Evolutionary conservation across 2,329 filamentous ascomycete species (phyloP), one percentile per base, ranked within the genome.

Genomic region (Penicillium sp.): DNA sequence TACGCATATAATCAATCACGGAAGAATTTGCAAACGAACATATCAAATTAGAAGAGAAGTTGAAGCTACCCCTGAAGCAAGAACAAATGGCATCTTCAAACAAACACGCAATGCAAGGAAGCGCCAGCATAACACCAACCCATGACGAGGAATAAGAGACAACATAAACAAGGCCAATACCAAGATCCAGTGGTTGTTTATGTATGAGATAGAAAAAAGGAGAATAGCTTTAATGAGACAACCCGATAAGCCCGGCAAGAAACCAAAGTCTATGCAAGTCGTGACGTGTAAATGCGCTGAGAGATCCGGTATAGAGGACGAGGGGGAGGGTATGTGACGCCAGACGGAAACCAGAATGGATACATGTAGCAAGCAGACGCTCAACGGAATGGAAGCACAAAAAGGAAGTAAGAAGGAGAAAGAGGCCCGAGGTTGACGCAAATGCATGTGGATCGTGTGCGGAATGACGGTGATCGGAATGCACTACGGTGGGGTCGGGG

Each of bases 401-500:
- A 16, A 18, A 44, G 18, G 36, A 45, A 38, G 34, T 32, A 27
- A 39, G 18, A 22, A 16, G 29, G 43, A 38, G 22, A 27, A 39
- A 40, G 44, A 45, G 16, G 18, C 31, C 9, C 22, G 31, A 16
- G 36, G 38, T 27, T 27, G 24, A 50, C 29, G 10, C 52, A 24
- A 24, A 7, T 27, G 24, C 24, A 50, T 44, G 11, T 48, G 43
- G 10, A 31, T 13, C 6, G 43, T 10, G 34, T 36, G 34, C 34
- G 16, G 16, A 43, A 48, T 47, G 13, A 40, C 47, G 47, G 43
- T 31, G 47, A 36, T 36, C 45, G 44, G 36, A 47, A 31, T 11
- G 32, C 40, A 42, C 47, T 67, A 71, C 7, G 71, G 71, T 22
- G 71, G 71, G 13, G 71, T 74, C 16, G 70, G 68, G 10, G 70